A percentile compares a stretch with the other conserved stretches of the same genome.
phyloP scores from a whole-genome alignment of 768 basidiomycete species.

The Boletellus ananas region DNA sequence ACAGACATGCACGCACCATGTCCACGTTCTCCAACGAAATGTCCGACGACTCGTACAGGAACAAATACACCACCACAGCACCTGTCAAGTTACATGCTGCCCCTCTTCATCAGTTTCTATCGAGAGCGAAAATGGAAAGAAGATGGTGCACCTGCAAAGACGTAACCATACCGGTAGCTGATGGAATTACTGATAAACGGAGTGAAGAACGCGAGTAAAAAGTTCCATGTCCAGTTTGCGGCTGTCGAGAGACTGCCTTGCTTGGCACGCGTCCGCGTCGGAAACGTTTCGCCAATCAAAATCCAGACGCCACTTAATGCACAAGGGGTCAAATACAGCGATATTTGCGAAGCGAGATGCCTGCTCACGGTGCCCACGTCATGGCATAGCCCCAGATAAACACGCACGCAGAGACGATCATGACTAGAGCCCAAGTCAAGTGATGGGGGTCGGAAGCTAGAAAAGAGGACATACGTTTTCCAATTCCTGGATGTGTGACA shows the following conservation, averaged over 20 bases:
- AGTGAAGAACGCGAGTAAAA: constrained; percentile 73
- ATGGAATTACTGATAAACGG: constrained; percentile 63
- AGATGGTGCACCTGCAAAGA: constrained; percentile 53
- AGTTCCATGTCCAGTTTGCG: constrained; percentile 68
- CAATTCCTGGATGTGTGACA: constrained; percentile 42
- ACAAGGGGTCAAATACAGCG: neutral
- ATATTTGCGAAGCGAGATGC: neutral
- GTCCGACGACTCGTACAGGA: constrained; percentile 71
- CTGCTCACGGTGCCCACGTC: constrained; percentile 59
- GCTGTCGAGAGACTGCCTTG: constrained; percentile 66
- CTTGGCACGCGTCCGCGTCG: constrained; percentile 66
- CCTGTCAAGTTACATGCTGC: constrained; percentile 58
- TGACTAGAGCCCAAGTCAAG: constrained; percentile 33
- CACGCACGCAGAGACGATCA: constrained; percentile 65
- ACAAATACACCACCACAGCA: constrained; percentile 61
- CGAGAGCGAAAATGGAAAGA: neutral
- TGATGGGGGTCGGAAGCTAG: neutral
- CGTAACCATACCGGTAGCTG: constrained; percentile 60
- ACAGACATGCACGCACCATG: constrained; percentile 32
- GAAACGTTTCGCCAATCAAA: constrained; percentile 73
- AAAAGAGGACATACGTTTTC: constrained; percentile 40
- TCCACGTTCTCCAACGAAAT: constrained; percentile 66
- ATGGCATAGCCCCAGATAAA: constrained; percentile 70
- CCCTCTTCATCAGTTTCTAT: neutral
- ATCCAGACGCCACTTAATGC: constrained; percentile 61